Conservation (phyloP, 768 basidiomycete genomes). For the Mrakia frigida region DNA sequence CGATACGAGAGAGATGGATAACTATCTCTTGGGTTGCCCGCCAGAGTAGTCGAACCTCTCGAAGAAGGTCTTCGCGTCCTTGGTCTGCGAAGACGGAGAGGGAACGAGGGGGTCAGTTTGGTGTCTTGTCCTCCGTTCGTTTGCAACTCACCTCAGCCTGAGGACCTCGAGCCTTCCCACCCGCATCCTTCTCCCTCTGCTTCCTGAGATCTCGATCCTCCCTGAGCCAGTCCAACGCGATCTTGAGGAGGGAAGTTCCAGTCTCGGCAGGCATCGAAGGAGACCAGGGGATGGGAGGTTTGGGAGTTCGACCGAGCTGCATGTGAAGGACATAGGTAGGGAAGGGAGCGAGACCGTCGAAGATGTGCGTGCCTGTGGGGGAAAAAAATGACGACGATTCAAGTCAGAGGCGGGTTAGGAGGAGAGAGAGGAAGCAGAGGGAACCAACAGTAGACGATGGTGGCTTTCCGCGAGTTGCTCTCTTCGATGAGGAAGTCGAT, state of each 20-base stretch:
- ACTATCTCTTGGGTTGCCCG: constrained; percentile 4
- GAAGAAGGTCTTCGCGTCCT: constrained; percentile 44
- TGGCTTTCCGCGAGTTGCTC: constrained; percentile 70
- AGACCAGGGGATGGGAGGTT: constrained; percentile 60
- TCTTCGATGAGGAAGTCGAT: constrained; percentile 80
- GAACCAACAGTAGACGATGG: constrained; percentile 63
- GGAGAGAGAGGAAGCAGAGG: not conserved
- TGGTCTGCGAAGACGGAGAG: constrained; percentile 35
- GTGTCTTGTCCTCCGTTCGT: not conserved
- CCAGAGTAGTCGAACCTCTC: constrained; percentile 38
- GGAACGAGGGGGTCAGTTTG: not conserved
- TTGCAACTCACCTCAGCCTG: constrained; percentile 38
- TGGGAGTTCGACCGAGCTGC: constrained; percentile 66
- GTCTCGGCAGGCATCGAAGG: constrained; percentile 42
- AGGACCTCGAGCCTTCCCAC: constrained; percentile 49
- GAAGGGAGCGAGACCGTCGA: constrained; percentile 83
- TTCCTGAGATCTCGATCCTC: constrained; percentile 62
- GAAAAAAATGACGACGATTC: constrained; percentile 24
- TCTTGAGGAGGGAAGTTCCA: constrained; percentile 55
- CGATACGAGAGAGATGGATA: not conserved
- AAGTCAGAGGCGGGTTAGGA: not conserved
- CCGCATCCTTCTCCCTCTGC: constrained; percentile 51
- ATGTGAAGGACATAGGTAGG: constrained; percentile 92
- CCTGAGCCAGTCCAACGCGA: constrained; percentile 80
- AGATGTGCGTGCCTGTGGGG: constrained; percentile 77